Evolutionary conservation across 2,329 filamentous ascomycete species (phyloP), one percentile per base, ranked within the genome.

Genomic region (Scytalidium lignicola): DNA sequence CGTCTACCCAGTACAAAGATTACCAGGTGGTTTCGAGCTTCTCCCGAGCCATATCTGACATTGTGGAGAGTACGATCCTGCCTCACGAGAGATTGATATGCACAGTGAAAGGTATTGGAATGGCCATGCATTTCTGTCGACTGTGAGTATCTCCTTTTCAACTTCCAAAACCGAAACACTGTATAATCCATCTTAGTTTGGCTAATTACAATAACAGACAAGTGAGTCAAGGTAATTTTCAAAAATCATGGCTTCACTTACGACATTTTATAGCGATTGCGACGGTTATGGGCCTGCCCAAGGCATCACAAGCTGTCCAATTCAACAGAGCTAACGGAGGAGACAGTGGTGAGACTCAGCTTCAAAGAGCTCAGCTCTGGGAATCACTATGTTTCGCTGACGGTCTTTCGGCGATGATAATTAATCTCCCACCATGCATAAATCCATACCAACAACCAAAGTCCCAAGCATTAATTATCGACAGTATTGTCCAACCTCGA

Each of bases 241-340:
- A 63, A 41, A 65, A 63, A 21, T 57, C 62, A 20, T 71, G 67
- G 67, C 53, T 70, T 19, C 58, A 56, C 19, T 47, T 70, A 17
- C 67, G 68, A n/a, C 62, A 67, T 39, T 55, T 64, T 18, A 63
- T 69, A 21, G 63, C 67, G 3, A 55, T 70, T 20, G 66, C 67
- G 41, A 67, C 70, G 53, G 52, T 70, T 2, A 65, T 69, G 42
- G 68, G 67, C 2, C 52, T 70, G 3, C 65, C 66, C 8, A 56
- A 55, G 26, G 49, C 51, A 41, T 48, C 44, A 22, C 42, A 48
- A 26, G 23, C 46, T 22, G 22, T 46, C 18, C 47, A 51, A 26
- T 23, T 40, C 9, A 51, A 43, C 12, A 55, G 50, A n/a, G 6
- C 42, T 12, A 54, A 48, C 18, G 51, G 41, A 15, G 3, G 37